Conservation (phyloP, 2,329 filamentous ascomycete genomes). For the Fusarium oxysporum region DNA sequence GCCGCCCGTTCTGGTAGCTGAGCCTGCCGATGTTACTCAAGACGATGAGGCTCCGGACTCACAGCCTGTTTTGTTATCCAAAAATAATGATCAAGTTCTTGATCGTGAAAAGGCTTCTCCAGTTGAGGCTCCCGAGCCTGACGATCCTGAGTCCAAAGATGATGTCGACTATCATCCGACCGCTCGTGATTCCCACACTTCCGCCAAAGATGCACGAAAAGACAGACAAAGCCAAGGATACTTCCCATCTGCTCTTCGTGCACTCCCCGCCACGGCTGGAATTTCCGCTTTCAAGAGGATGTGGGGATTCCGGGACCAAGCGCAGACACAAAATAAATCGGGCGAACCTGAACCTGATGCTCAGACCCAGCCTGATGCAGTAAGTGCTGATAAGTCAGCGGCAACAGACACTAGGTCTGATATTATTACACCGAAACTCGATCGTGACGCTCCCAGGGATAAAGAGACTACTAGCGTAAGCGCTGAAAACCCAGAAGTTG, state of each 20-base stretch:
- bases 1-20: background rate
- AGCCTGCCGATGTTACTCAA: background rate
- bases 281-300: conserved; percentile 36
- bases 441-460: conserved; percentile 1
- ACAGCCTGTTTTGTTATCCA: background rate
- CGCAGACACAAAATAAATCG: conserved; percentile 1
- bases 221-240: conserved; percentile 29
- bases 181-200: conserved; percentile 4
- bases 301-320: conserved; percentile 35
- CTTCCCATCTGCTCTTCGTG: conserved; percentile 39
- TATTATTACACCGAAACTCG: background rate
- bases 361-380: background rate
- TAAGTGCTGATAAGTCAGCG: background rate
- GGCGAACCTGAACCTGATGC: conserved; percentile 3
- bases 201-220: conserved; percentile 16
- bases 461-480: background rate
- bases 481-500: conserved; percentile 5
- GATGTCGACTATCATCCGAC: conserved; percentile 17
- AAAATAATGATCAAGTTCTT: background rate
- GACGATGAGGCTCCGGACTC: background rate
- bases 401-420: conserved; percentile 5
- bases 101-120: conserved; percentile 9
- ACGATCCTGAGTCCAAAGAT: conserved; percentile 19
- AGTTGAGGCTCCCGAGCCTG: conserved; percentile 1
- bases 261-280: conserved; percentile 31